Evolutionary conservation across 2,329 filamentous ascomycete species (phyloP).

Genomic region (Fusarium dlaminii): DNA sequence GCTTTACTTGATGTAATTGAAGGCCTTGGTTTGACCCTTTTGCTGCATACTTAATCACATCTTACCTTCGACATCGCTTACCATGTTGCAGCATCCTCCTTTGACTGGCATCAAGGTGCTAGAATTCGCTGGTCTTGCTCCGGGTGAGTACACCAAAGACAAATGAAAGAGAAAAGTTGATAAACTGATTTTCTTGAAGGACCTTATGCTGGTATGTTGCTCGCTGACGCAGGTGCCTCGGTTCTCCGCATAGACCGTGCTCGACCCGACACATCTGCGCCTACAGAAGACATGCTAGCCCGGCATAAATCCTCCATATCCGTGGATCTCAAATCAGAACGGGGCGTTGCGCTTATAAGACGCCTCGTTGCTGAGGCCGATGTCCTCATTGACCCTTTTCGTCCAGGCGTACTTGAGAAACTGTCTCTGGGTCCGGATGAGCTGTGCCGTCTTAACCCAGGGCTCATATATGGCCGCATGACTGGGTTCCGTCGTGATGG

Average conservation of each 20-base stretch:
- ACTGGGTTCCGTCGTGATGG: slow-evolving; percentile 91
- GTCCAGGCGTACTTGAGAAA: slow-evolving; percentile 88
- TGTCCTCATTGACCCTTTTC: slow-evolving; percentile 91
- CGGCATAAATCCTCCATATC: slow-evolving; percentile 83
- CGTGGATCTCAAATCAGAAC: slow-evolving; percentile 77
- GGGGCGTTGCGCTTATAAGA: slow-evolving; percentile 73
- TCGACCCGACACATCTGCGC: slow-evolving; percentile 55
- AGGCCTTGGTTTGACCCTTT: background rate
- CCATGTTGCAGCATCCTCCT: slow-evolving; percentile 46
- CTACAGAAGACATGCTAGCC: slow-evolving; percentile 77
- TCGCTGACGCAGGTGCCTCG: slow-evolving; percentile 88
- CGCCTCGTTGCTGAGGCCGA: slow-evolving; percentile 77
- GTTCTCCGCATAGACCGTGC: slow-evolving; percentile 86
- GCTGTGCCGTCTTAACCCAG: slow-evolving; percentile 73
- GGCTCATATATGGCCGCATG: slow-evolving; percentile 84
- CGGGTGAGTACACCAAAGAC: slow-evolving; percentile 55
- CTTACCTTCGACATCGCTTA: slow-evolving; percentile 30
- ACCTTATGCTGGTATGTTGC: slow-evolving; percentile 87
- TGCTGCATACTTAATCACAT: background rate
- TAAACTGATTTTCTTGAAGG: slow-evolving; percentile 56
- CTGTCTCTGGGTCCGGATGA: slow-evolving; percentile 78
- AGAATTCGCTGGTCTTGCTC: slow-evolving; percentile 70
- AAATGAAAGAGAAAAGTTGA: no score
- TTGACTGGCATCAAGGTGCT: slow-evolving; percentile 65
- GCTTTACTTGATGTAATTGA: background rate